These are phyloP conservation scores for Kockiozyma suomiensis DNA, from an alignment of 805 yeast species.

Conservation along the genomic window DNA sequence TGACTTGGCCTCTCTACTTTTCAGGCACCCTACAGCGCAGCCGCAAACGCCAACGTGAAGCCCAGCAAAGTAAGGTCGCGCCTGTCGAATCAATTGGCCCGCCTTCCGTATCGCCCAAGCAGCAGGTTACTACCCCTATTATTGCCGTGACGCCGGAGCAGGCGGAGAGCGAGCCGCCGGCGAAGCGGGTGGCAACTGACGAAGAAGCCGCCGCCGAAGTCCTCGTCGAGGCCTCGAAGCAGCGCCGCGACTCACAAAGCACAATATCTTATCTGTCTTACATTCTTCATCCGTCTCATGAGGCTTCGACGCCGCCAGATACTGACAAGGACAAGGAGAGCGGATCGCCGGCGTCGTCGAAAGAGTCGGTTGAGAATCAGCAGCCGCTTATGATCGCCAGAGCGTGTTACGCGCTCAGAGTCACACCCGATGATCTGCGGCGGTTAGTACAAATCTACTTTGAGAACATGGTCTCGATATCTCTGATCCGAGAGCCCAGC, in stretches of 20 bases:
- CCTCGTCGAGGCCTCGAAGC: not conserved
- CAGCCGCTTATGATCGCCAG: not conserved
- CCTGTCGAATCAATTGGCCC: not conserved
- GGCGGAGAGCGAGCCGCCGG: not conserved
- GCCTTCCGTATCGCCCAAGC: not conserved
- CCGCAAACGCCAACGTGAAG: not conserved
- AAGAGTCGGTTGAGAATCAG: not conserved
- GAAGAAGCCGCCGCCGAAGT: not conserved
- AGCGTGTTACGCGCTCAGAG: not conserved
- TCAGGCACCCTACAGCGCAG: not conserved
- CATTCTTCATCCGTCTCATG: conserved; percentile 1
- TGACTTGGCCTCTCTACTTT: not conserved
- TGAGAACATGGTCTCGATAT: not conserved
- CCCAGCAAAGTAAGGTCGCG: not conserved
- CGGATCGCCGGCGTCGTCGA: not conserved
- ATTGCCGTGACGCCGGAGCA: not conserved
- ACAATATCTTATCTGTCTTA: not conserved
- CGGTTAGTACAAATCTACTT: not conserved
- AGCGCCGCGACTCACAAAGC: not conserved
- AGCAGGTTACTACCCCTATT: not conserved
- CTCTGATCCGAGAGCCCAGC: not conserved
- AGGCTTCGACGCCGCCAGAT: not conserved
- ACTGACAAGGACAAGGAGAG: not conserved
- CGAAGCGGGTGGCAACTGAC: not conserved
- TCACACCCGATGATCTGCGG: not conserved